Base-by-base conservation (phyloP, 2,329 filamentous ascomycete species). In the Fusarium oligoseptatum region DNA sequence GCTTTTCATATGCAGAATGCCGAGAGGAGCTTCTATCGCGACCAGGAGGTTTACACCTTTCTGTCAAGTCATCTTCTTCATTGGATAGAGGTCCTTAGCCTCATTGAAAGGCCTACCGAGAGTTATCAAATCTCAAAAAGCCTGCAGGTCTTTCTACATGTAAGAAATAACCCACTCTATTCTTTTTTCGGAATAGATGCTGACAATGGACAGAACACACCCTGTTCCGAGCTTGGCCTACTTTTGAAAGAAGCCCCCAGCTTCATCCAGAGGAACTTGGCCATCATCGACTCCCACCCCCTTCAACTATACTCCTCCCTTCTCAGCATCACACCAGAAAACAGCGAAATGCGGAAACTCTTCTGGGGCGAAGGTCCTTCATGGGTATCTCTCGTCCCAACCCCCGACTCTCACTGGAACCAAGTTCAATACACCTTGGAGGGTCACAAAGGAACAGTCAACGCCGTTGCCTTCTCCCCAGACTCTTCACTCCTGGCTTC, bases 1-100 rank as follows among this genome's bases (percentile, higher is more conserved):
- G 74, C 78, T 1, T 66, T 81, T n/a, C 84, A 86, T 45, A 63
- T 64, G 78, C 12, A 67, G 78, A 69, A 64, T 71, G 67, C 56
- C 36, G 66, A 61, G 34, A 36, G 71, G 71, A 55, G 77, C 80
- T 58, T 68, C 60, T 70, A 77, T 79, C 55, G 24, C 24, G 48
- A 52, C 15, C 24, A 52, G 6, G 24, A 73, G 32, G 77, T 80
- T 7, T 70, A 84, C 60, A 1, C 60, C 1, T 87, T 87, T 69
- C 73, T 87, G 6, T 67, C 24, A 14, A 11, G 69, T 15, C 81
- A 85, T 71, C 78, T 86, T 60, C 82, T 87, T 4, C 77, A 86
- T 61, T 86, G 83, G 84, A 70, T 86, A 2, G 83, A 86, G 73
- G 81, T 80, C 7, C 71, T 85, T 22, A 81, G 81, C 56, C 70